Percentiles rank a stretch among this genome's conserved stretches.
These are phyloP conservation scores for Lactarius quietus DNA, from an alignment of 768 basidiomycete genomes.

Conservation along the genomic window DNA sequence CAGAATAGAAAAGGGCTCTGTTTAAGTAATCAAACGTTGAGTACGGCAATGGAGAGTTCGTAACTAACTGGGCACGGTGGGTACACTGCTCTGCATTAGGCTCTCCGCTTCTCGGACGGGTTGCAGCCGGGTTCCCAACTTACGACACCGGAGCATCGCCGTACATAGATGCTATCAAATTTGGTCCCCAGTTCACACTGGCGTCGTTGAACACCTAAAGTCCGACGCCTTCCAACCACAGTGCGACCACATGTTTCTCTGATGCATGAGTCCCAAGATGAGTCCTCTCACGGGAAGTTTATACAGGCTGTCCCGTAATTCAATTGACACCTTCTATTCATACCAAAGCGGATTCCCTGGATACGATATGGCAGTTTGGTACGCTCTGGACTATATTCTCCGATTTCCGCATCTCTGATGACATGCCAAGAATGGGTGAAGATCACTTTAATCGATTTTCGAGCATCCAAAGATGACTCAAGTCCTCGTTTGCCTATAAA, in stretches of 20 bases:
- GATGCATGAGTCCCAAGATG: background rate
- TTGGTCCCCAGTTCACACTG: background rate
- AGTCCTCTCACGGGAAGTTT: background rate
- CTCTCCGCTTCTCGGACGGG: background rate
- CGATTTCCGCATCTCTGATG: background rate
- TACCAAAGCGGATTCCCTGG: background rate
- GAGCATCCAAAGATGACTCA: background rate
- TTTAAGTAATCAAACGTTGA: background rate
- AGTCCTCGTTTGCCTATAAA: conserved; percentile 3
- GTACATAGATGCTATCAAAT: background rate
- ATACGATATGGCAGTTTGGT: background rate
- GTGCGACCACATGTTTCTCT: background rate
- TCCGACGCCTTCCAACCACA: background rate
- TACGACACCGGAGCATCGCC: background rate
- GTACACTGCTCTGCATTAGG: background rate
- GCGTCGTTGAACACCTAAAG: background rate
- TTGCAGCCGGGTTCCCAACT: background rate
- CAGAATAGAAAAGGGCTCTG: no score
- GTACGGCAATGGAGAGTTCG: background rate
- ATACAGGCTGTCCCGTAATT: background rate
- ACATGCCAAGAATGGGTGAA: background rate
- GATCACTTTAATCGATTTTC: background rate
- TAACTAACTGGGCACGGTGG: background rate
- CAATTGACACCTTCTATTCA: background rate
- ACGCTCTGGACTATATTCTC: background rate